Evolutionary conservation across 495 filamentous ascomycete species (phyloP).

Genomic region (Hyaloscypha hepaticicola): DNA sequence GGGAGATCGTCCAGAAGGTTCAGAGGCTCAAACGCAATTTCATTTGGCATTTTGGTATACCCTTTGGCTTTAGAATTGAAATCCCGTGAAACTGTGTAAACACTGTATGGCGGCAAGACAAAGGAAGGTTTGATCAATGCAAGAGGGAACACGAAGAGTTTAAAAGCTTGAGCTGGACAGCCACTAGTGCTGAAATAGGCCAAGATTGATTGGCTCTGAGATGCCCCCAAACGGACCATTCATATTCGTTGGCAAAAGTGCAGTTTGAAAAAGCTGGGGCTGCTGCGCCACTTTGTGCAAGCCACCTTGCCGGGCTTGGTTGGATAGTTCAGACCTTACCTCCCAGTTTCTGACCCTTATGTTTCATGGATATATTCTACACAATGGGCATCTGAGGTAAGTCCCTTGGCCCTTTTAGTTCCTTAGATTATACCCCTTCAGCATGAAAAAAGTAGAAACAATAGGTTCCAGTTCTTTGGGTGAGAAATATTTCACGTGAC

Average conservation of each 20-base stretch:
- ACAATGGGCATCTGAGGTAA: too few relatives aligned
- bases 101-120: not conserved
- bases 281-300: not conserved
- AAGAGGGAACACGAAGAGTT: not conserved
- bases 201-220: not conserved
- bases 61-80: not conserved
- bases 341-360: too few relatives aligned
- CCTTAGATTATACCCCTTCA: too few relatives aligned
- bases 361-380: too few relatives aligned
- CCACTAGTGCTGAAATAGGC: not conserved
- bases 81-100: not conserved
- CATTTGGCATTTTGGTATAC: not conserved
- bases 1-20: not conserved
- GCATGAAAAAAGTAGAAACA: too few relatives aligned
- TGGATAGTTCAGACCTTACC: not conserved
- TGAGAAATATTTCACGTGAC: too few relatives aligned
- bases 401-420: too few relatives aligned
- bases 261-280: not conserved
- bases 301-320: not conserved
- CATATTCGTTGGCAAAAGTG: not conserved
- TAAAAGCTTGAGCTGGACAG: not conserved
- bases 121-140: not conserved
- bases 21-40: not conserved
- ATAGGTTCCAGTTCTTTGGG: too few relatives aligned
- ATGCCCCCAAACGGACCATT: not conserved